phyloP scores from a whole-genome alignment of 2,329 filamentous ascomycete species.

The Venturiaceae sp. region DNA sequence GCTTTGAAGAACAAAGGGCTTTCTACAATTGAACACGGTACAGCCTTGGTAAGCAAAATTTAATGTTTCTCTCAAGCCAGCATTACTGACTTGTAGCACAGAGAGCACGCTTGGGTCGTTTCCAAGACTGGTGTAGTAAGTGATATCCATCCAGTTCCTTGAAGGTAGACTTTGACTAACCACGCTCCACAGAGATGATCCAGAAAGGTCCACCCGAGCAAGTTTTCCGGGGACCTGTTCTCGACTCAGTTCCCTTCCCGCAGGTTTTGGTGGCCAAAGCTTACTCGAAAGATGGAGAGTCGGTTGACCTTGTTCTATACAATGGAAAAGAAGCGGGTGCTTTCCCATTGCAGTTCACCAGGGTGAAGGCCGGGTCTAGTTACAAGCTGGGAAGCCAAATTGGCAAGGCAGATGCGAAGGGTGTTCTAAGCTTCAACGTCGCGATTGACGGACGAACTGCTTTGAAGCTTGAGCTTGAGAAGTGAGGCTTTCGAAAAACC shows the following conservation, averaged over 20 bases:
- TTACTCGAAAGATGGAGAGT: slow-evolving; percentile 4
- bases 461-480: not conserved
- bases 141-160: not conserved
- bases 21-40: slow-evolving; percentile 2
- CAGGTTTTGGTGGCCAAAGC: slow-evolving; percentile 11
- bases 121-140: slow-evolving; percentile 4
- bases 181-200: not conserved
- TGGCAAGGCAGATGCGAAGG: not conserved
- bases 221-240: slow-evolving; percentile 9
- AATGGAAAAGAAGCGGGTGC: not conserved
- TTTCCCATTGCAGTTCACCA: slow-evolving; percentile 2
- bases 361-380: not conserved
- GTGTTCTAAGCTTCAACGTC: not conserved
- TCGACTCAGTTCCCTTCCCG: slow-evolving; percentile 8
- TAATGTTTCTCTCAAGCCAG: not conserved
- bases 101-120: not conserved
- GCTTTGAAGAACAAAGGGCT: slow-evolving; percentile 7
- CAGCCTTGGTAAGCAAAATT: not conserved
- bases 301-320: slow-evolving; percentile 3
- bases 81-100: not conserved
- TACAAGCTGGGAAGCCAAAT: not conserved
- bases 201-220: not conserved
- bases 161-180: not conserved
- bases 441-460: not conserved
- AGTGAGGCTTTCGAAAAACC: too few relatives aligned